phyloP scores from a whole-genome alignment of 2,329 filamentous ascomycete genomes.

The Emmonsiellopsis sp. region DNA sequence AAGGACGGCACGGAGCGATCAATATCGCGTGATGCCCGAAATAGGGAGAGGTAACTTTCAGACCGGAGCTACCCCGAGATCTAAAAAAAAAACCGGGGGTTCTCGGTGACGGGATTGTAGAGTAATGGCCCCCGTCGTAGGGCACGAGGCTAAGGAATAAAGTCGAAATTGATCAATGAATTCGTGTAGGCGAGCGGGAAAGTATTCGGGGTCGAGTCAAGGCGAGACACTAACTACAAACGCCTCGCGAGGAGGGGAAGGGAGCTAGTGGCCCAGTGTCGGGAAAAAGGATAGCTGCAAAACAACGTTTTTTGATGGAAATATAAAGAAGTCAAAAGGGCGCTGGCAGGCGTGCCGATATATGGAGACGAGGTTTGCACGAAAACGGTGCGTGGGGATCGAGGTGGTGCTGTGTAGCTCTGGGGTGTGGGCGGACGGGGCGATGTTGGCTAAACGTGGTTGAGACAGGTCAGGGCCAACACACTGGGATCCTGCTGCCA shows the following conservation, averaged over 20 bases:
- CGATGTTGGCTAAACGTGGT: not conserved
- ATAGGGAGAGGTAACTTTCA: not conserved
- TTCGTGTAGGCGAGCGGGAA: not conserved
- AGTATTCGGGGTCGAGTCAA: not conserved
- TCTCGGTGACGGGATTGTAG: not conserved
- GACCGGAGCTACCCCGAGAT: not conserved
- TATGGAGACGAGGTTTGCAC: not conserved
- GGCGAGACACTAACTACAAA: not conserved
- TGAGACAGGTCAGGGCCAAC: constrained; percentile 8
- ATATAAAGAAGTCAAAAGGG: not conserved
- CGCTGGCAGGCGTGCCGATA: not conserved
- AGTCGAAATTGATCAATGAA: not conserved
- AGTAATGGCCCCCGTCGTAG: not conserved
- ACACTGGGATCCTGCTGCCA: constrained; percentile 5
- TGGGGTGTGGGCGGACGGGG: not conserved
- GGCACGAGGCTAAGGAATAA: not conserved
- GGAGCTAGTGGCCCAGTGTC: not conserved
- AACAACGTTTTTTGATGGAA: not conserved
- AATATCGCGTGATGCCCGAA: not conserved
- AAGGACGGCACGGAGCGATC: not conserved
- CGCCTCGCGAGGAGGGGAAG: not conserved
- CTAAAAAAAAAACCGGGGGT: not conserved
- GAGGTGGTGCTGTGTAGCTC: not conserved
- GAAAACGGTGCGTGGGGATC: not conserved
- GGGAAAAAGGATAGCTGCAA: not conserved